A percentile compares a stretch with the other conserved stretches of the same genome.
phyloP scores from a whole-genome alignment of 1,284 basidiomycete genomes.

The Amylostereum chailletii region DNA sequence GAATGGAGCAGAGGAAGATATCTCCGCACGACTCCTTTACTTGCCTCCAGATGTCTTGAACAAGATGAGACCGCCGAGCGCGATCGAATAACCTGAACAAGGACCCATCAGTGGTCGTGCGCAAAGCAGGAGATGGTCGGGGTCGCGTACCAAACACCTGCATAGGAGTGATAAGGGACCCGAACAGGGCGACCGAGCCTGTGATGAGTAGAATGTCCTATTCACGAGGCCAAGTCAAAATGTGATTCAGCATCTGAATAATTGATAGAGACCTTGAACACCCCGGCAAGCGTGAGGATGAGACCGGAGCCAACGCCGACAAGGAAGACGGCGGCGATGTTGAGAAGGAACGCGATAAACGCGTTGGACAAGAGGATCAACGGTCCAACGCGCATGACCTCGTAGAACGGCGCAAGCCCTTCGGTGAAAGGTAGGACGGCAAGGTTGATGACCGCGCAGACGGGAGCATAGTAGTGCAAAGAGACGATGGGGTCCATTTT shows the following conservation, averaged over 20 bases:
- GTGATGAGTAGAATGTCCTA: slow-evolving; percentile 91
- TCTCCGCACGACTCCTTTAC: slow-evolving; percentile 18
- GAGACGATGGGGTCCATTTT: slow-evolving; percentile 98
- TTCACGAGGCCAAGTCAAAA: neutral
- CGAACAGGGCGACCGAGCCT: slow-evolving; percentile 82
- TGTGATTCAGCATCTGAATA: slow-evolving; percentile 9
- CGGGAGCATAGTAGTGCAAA: slow-evolving; percentile 93
- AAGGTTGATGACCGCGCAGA: slow-evolving; percentile 89
- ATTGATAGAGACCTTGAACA: slow-evolving; percentile 65
- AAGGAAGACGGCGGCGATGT: slow-evolving; percentile 91
- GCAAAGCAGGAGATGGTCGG: slow-evolving; percentile 2
- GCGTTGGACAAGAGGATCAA: slow-evolving; percentile 81
- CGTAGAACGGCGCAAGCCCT: slow-evolving; percentile 82
- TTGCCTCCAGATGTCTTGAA: slow-evolving; percentile 77
- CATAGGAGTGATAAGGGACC: slow-evolving; percentile 68
- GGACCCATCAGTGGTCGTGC: neutral
- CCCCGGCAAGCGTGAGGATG: slow-evolving; percentile 89
- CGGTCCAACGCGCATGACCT: slow-evolving; percentile 66
- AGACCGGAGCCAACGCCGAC: slow-evolving; percentile 85
- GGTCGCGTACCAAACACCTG: slow-evolving; percentile 72
- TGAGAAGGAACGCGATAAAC: slow-evolving; percentile 82
- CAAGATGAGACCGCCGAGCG: slow-evolving; percentile 70
- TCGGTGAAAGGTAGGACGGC: slow-evolving; percentile 82
- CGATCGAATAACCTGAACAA: slow-evolving; percentile 64
- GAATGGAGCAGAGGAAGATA: too few species aligned